Base-by-base conservation (phyloP, 2,329 filamentous ascomycete genomes). In the Diaporthe eres region DNA sequence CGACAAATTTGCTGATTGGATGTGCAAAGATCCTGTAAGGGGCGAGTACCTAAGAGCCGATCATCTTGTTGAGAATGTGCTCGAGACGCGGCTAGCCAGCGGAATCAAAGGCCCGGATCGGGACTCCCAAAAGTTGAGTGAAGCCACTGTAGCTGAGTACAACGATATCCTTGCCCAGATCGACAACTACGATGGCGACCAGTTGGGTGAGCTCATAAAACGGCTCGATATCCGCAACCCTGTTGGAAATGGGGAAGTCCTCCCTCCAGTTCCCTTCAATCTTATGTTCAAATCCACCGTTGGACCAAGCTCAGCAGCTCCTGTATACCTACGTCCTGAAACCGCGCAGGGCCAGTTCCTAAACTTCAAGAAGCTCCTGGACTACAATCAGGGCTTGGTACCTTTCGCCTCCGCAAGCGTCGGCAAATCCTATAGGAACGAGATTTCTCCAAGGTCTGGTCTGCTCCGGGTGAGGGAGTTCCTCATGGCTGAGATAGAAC, bases 211-310 rank as follows among this genome's bases (percentile, higher is more conserved):
- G 81, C 90, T 99, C 75, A 98, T 99, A 87, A 91, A 90, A 83
- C 98, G 98, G 88, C 94, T 97, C 85, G 92, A 98, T 79, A 94
- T 99, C 85, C 94, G 92, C 86, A 98, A 98, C 86, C 96, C 96
- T 37, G 89, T 90, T 71, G 98, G 94, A 79, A 94, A 92, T 80
- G 91, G 92, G 77, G 91, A 94, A 80, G 92, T 97, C 49, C 90
- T 92, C 37, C 93, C 94, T 39, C 97, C 97, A 4, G 93, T 98
- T 68, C 90, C 95, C 55, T 98, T 98, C 91, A 99, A 99, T 87
- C 92, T 99, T 82, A 99, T 99, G 97, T 99, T 98, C 89, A 93
- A 96, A 85, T 98, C 96, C 57, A 90, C 94, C 51, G 98, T 98
- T 83, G 97, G 97, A 77, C 96, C 96, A 75, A 97, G 94, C 87